phyloP scores from a whole-genome alignment of 352 stramenopile genomes.

The Blastocystis sp. region DNA sequence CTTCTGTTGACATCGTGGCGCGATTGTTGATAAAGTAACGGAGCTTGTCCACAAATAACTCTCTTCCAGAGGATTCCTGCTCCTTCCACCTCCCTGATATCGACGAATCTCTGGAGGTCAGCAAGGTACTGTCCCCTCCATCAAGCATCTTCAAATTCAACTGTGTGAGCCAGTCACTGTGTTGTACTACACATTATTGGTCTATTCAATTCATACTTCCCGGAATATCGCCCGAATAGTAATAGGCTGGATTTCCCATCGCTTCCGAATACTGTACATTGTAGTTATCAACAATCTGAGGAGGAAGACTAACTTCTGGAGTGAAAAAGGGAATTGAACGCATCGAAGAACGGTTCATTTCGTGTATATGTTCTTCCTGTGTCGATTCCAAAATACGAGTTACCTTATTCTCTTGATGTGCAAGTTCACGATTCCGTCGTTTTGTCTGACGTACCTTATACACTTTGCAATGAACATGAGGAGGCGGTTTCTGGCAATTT shows the following conservation, averaged over 20 bases:
- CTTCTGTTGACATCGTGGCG: background rate
- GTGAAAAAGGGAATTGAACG: background rate
- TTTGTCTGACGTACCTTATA: conserved; percentile 62
- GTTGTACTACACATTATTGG: conserved; percentile 16
- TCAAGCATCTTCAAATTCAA: conserved; percentile 46
- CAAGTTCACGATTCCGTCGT: conserved; percentile 22
- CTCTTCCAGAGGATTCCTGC: background rate
- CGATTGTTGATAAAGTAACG: conserved; percentile 11
- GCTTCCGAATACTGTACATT: background rate
- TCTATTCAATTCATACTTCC: background rate
- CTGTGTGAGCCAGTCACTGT: conserved; percentile 54
- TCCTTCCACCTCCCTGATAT: background rate
- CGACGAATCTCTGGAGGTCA: background rate
- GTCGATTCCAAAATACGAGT: background rate
- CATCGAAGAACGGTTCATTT: background rate
- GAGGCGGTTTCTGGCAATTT: conserved; percentile 50
- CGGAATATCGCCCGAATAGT: background rate
- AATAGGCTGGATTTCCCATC: background rate
- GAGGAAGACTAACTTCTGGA: background rate
- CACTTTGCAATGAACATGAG: conserved; percentile 61
- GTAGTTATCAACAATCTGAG: background rate
- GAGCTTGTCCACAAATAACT: conserved; percentile 5
- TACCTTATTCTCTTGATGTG: background rate
- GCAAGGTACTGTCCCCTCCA: background rate
- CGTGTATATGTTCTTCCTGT: background rate